phyloP scores from a whole-genome alignment of 805 yeast species.

The Aciculoconidium aculeatum region DNA sequence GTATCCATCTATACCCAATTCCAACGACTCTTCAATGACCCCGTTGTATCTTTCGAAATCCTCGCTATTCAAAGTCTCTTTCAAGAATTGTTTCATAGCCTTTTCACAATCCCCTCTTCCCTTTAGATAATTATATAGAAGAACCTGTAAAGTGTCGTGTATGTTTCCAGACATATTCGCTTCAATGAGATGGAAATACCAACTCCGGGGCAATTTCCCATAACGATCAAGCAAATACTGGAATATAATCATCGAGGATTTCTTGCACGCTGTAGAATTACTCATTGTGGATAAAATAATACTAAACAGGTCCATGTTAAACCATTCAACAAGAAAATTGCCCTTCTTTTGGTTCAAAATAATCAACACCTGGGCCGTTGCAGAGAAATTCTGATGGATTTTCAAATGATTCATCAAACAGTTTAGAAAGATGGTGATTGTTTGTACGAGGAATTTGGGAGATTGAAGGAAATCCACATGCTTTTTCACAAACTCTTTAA shows the following conservation, averaged over 20 bases:
- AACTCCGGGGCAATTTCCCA: conserved; percentile 9
- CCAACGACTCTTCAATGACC: background rate
- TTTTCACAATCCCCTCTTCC: conserved; percentile 13
- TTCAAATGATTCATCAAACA: conserved; percentile 32
- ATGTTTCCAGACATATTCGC: conserved; percentile 21
- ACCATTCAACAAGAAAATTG: conserved; percentile 16
- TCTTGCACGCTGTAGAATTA: conserved; percentile 22
- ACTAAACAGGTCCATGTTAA: conserved; percentile 24
- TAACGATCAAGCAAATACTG: conserved; percentile 12
- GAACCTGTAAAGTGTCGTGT: conserved; percentile 17
- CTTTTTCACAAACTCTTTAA: conserved; percentile 16
- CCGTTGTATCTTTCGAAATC: background rate
- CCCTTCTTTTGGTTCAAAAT: conserved; percentile 13
- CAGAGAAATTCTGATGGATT: conserved; percentile 30
- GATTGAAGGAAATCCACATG: conserved; percentile 19
- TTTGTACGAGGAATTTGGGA: conserved; percentile 8
- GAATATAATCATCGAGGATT: conserved; percentile 20
- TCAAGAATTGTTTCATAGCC: conserved; percentile 9
- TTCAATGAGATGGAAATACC: conserved; percentile 19
- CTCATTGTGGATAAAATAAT: conserved; percentile 24
- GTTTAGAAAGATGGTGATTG: conserved; percentile 25
- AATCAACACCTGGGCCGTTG: conserved; percentile 16
- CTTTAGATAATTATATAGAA: conserved; percentile 17
- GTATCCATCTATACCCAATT: conserved; percentile 9
- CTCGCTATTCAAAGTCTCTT: conserved; percentile 4